Base-by-base conservation (phyloP, 2,329 filamentous ascomycete genomes). In the Scedosporium minutisporum region DNA sequence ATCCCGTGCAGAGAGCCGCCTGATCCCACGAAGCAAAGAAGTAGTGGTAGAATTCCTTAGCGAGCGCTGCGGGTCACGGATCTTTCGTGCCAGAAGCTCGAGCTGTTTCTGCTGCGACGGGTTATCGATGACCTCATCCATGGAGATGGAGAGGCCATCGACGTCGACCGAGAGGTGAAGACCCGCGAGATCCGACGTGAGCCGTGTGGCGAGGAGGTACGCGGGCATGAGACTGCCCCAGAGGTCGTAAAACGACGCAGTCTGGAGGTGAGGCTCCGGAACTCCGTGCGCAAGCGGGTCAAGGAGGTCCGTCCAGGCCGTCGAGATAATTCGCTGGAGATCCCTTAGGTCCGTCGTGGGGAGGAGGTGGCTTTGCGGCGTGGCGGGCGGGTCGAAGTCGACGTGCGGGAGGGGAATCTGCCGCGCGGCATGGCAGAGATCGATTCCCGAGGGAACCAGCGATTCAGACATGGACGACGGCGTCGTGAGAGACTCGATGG, bases 81-180 rank as follows among this genome's bases (percentile, higher is more conserved):
- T 29, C 61, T 62, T 62, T 4, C 61, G 33, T 10, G 61, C 23
- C 42, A 79, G 66, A 10, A 79, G 71, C 64, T 80, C 79, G 64
- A 80, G 77, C 63, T 83, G 81, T 16, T 74, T 71, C 46, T 74
- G 70, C 76, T 82, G 80, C 23, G 79, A 82, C 5, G 81, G 78
- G 64, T 81, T 70, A 12, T 78, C 71, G n/a, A 82, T 69, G 23
- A 83, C 73, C 38, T 83, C 80, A 58, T 80, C 78, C 61, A 78
- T 76, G 0, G 74, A 75, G 53, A 82, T 69, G 23, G 67, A 69
- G 4, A 80, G 68, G 9, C 69, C 68, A 14, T 76, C 75, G 18
- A 21, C 14, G n/a, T 41, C 27, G 27, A 41, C 55, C 27, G 51
- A 55, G 51, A 55, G 51, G 23, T 27, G 12, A 4, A 76, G 68